Base-by-base conservation (phyloP, 2,329 filamentous ascomycete species). In the Colletotrichum aenigma region DNA sequence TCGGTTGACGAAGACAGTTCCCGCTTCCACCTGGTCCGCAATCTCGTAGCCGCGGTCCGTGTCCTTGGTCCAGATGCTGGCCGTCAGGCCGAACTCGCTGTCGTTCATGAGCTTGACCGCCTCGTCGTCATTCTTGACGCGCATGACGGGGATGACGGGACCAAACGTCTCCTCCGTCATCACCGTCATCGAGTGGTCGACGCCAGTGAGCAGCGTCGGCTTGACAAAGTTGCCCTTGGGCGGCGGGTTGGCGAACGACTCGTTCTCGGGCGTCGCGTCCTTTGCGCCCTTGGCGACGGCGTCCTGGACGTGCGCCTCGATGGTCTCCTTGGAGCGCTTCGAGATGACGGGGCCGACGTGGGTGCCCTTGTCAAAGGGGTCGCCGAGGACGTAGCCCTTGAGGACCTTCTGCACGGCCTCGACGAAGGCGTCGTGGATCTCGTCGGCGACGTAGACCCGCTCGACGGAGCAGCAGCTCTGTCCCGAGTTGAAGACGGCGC, bases 41-140 rank as follows among this genome's bases (percentile, higher is more conserved):
- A 98, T 89, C 82, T 94, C 90, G 79, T 96, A 92, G 18, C 94
- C 96, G 82, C 89, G 93, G 61, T 87, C 89, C 4, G 93, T 91
- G 82, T 98, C 95, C 84, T 97, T 97, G 74, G 96, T 98, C 96
- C 96, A 98, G 81, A 98, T 96, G 81, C 95, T 98, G n/a, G 96
- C 96, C 5, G 96, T 98, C 77, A 98, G 89, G 7, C 96, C 96
- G 82, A 98, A 98, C 78, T 98, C 93, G 86, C 95, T 97, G 83
- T 98, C 96, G 81, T 98, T 98, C 96, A 98, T 98, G 66, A 96
- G 86, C 79, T 88, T 87, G 77, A 98, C 87, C 3, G 96, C 96
- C 85, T 98, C 95, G 21, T 91, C 91, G 81, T 98, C 96, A 79
- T 88, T 88, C 81, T 92, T 91, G 77, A 98, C 96, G 84, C 94